Evolutionary conservation across 2,329 filamentous ascomycete species (phyloP).

Genomic region (Colletotrichum zoysiae): DNA sequence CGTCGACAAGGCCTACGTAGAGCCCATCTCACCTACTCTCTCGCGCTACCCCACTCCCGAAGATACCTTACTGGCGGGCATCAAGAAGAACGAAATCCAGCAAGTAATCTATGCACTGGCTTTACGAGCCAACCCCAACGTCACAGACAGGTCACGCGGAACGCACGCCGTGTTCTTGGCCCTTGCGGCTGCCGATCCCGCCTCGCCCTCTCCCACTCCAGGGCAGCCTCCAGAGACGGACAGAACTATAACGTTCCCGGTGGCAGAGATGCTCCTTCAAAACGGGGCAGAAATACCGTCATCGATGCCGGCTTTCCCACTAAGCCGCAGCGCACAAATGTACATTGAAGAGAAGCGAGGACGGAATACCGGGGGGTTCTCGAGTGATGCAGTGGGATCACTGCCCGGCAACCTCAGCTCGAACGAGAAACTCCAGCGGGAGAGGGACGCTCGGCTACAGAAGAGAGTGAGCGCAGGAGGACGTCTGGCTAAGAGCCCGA

Average conservation of each 20-base stretch:
- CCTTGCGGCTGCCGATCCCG: slow-evolving; percentile 91
- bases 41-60: slow-evolving; percentile 84
- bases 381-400: slow-evolving; percentile 70
- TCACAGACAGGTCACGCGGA: slow-evolving; percentile 84
- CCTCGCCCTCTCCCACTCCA: slow-evolving; percentile 71
- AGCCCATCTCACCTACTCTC: slow-evolving; percentile 79
- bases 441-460: slow-evolving; percentile 77
- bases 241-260: slow-evolving; percentile 79
- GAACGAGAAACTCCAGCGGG: slow-evolving; percentile 66
- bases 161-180: slow-evolving; percentile 93
- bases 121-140: slow-evolving; percentile 87
- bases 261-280: slow-evolving; percentile 91
- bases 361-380: slow-evolving; percentile 61
- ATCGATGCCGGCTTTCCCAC: slow-evolving; percentile 81
- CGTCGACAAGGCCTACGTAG: slow-evolving; percentile 84
- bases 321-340: slow-evolving; percentile 82
- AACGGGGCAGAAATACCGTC: slow-evolving; percentile 91
- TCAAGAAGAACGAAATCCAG: slow-evolving; percentile 96
- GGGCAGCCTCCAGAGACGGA: slow-evolving; percentile 56
- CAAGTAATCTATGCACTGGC: slow-evolving; percentile 92
- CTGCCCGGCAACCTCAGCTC: slow-evolving; percentile 63
- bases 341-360: slow-evolving; percentile 86
- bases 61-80: slow-evolving; percentile 89
- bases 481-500: slow-evolving; percentile 74
- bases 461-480: slow-evolving; percentile 85